A percentile compares a stretch with the other conserved stretches of the same genome.
These are phyloP conservation scores for Aegilops tauschii DNA, from an alignment of 176 grass and related monocot species.

Conservation along the genomic window DNA sequence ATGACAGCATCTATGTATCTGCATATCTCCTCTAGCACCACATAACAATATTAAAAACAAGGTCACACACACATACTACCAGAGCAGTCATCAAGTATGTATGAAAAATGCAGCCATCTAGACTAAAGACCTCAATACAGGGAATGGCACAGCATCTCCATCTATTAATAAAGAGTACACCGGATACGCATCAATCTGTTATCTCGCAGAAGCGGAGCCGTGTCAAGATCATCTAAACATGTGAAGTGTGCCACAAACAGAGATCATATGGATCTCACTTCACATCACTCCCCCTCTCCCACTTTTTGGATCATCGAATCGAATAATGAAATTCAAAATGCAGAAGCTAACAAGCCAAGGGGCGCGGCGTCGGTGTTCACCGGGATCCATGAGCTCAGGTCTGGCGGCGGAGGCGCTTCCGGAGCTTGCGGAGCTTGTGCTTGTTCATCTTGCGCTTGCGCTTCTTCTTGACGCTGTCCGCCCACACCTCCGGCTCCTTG, in stretches of 20 bases:
- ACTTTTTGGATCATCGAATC: background rate
- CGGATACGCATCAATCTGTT: background rate
- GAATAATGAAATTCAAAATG: background rate
- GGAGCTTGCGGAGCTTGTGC: constrained; percentile 84
- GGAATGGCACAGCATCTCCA: background rate
- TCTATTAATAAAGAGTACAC: background rate
- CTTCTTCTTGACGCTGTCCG: constrained; percentile 99
- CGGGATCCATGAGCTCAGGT: constrained; percentile 36
- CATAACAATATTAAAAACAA: background rate
- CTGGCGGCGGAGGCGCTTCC: constrained; percentile 79
- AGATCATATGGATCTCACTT: background rate
- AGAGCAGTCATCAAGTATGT: background rate
- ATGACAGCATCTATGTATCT: background rate
- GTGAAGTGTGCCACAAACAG: background rate
- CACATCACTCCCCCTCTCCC: background rate
- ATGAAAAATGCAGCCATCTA: background rate
- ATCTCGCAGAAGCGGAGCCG: background rate
- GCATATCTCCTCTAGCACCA: background rate
- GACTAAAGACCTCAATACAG: background rate
- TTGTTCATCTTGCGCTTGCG: constrained; percentile 99
- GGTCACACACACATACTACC: background rate
- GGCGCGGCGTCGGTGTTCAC: constrained; percentile 11
- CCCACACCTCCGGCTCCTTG: constrained; percentile 45
- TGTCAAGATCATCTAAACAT: background rate
- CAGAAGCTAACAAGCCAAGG: background rate